phyloP scores from a whole-genome alignment of 768 basidiomycete genomes.

The Sporobolomyces phaffii region DNA sequence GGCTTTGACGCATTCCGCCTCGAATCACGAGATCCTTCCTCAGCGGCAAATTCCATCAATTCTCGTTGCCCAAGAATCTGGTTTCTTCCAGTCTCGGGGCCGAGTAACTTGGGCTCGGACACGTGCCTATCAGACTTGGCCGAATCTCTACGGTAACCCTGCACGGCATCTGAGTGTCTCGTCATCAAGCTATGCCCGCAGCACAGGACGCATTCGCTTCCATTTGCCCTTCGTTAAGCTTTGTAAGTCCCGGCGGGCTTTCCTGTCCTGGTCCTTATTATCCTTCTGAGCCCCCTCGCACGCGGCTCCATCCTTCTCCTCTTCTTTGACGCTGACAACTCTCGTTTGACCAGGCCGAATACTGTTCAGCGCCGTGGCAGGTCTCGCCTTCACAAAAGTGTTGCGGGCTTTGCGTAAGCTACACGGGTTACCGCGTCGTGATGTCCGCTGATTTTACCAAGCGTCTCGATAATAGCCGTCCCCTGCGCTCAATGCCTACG shows the following conservation, averaged over 20 bases:
- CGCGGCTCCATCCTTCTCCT: background rate
- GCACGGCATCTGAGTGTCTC: too few species aligned
- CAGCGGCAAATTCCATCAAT: too few species aligned
- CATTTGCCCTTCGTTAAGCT: background rate
- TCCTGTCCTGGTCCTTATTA: background rate
- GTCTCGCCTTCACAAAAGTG: background rate
- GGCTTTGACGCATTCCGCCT: too few species aligned
- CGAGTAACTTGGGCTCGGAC: too few species aligned
- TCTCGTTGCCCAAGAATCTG: too few species aligned
- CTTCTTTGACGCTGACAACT: background rate
- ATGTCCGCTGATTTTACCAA: too few species aligned
- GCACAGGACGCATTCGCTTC: constrained; percentile 10
- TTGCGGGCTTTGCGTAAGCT: constrained; percentile 13
- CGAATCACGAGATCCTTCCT: too few species aligned
- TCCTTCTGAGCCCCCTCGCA: background rate
- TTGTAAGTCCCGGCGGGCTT: background rate
- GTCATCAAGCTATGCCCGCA: too few species aligned
- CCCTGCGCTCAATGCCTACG: constrained; percentile 7
- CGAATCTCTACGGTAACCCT: too few species aligned
- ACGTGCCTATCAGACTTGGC: too few species aligned
- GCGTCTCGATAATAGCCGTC: background rate
- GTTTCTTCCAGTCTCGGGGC: too few species aligned
- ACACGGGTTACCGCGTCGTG: too few species aligned
- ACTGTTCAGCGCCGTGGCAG: constrained; percentile 12
- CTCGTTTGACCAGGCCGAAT: background rate